Conservation (phyloP, 225 moss, liverwort and hornwort genomes). For the Antitrichia curtipendula region DNA sequence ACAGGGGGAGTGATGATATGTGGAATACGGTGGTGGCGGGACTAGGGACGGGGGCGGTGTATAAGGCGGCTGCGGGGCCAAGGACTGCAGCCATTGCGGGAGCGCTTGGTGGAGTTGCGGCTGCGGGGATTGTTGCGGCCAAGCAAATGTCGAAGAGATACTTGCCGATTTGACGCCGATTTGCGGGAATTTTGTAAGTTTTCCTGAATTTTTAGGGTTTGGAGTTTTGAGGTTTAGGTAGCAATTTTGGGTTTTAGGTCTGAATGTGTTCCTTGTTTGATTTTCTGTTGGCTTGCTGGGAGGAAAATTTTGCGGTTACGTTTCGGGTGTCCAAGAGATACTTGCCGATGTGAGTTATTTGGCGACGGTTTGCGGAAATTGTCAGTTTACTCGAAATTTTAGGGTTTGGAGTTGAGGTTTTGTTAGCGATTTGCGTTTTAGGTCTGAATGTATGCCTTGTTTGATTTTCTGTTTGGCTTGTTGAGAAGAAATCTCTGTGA, state of each 20-base stretch:
- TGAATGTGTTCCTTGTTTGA: background rate
- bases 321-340: constrained; percentile 27
- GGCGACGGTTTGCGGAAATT: background rate
- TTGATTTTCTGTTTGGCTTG: background rate
- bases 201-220: background rate
- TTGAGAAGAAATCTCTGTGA: background rate
- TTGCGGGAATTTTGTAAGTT: background rate
- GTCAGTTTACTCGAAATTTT: background rate
- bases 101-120: constrained; percentile 77
- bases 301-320: background rate
- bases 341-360: background rate
- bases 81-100: constrained; percentile 88
- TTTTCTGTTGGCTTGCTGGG: background rate
- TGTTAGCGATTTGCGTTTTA: background rate
- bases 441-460: background rate
- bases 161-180: constrained; percentile 34
- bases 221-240: background rate
- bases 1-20: constrained; percentile 66
- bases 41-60: constrained; percentile 61
- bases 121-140: constrained; percentile 59
- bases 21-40: constrained; percentile 76
- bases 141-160: constrained; percentile 82
- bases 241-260: background rate
- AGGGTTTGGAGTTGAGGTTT: background rate
- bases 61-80: constrained; percentile 87